Percentiles rank a stretch among this genome's conserved stretches.
These are phyloP conservation scores for Karstenula rhodostoma DNA, from an alignment of 2,329 filamentous ascomycete species.

Conservation along the genomic window DNA sequence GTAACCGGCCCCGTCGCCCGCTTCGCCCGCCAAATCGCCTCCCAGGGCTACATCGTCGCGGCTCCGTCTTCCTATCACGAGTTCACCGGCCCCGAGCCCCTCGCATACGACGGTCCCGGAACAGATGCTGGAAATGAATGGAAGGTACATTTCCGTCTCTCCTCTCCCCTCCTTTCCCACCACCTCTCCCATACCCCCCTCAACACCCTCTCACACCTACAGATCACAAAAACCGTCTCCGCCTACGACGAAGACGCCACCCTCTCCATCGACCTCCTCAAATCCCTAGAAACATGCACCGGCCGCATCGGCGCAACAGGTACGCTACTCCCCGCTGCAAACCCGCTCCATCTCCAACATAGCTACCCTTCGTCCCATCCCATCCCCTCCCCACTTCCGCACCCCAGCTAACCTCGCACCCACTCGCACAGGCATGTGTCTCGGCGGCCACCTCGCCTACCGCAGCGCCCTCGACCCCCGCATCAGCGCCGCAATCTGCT, in stretches of 20 bases:
- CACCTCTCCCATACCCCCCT: too few relatives aligned
- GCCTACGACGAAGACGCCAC: constrained; percentile 76
- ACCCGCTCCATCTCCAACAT: too few relatives aligned
- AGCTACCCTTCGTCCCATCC: too few relatives aligned
- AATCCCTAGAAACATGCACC: constrained; percentile 64
- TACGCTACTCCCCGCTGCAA: too few relatives aligned
- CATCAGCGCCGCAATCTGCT: constrained; percentile 80
- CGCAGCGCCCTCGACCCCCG: constrained; percentile 77
- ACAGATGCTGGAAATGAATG: constrained; percentile 87
- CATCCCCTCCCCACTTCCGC: too few relatives aligned
- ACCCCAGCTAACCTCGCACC: too few relatives aligned
- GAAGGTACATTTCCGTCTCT: constrained; percentile 59
- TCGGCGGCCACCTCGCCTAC: constrained; percentile 87
- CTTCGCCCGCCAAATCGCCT: constrained; percentile 90
- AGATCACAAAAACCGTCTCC: constrained; percentile 78
- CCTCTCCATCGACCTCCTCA: constrained; percentile 52
- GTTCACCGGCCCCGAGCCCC: constrained; percentile 82
- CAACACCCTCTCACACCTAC: background rate
- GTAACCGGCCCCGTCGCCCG: constrained; percentile 90
- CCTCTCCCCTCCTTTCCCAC: background rate
- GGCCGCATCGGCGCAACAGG: constrained; percentile 68
- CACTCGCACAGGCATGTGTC: constrained; percentile 75
- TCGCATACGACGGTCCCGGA: constrained; percentile 86
- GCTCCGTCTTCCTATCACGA: constrained; percentile 93
- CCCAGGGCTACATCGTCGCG: constrained; percentile 91